Percentiles rank a stretch among this genome's conserved stretches.
Evolutionary conservation across 805 yeast genomes (phyloP).

Genomic region (Candida qinlingensis): DNA sequence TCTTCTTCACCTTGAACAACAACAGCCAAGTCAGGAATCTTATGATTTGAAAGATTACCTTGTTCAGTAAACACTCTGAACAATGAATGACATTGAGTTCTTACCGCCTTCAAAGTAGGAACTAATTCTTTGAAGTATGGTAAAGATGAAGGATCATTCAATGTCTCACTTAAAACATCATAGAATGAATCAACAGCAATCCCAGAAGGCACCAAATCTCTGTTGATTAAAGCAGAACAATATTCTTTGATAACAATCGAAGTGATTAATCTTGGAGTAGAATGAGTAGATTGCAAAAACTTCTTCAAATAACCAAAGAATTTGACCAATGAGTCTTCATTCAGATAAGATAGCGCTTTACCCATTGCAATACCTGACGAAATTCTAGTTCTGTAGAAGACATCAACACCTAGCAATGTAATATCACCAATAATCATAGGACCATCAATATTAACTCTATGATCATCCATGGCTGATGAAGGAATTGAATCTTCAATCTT

Average conservation of each 20-base stretch:
- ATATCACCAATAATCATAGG: conserved; percentile 92
- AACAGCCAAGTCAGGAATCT: conserved; percentile 78
- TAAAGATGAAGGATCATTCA: conserved; percentile 38
- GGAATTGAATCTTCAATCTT: conserved; percentile 29
- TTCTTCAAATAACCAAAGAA: conserved; percentile 32
- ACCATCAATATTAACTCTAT: conserved; percentile 79
- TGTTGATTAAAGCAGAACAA: conserved; percentile 29
- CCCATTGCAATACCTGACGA: conserved; percentile 78
- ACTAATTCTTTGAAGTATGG: conserved; percentile 77
- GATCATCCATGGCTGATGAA: conserved; percentile 49
- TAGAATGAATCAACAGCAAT: conserved; percentile 24
- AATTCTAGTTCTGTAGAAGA: conserved; percentile 68
- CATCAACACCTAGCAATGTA: conserved; percentile 71
- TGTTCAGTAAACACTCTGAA: conserved; percentile 71
- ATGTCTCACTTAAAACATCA: conserved; percentile 28
- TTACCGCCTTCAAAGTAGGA: conserved; percentile 76
- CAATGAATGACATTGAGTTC: conserved; percentile 83
- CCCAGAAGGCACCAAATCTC: conserved; percentile 20
- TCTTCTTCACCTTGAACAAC: conserved; percentile 91
- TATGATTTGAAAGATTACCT: conserved; percentile 66
- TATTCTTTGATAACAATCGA: conserved; percentile 71
- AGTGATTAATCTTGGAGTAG: conserved; percentile 74
- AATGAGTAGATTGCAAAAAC: conserved; percentile 25
- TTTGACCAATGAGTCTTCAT: conserved; percentile 33
- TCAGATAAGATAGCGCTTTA: conserved; percentile 46